A percentile compares a stretch with the other conserved stretches of the same genome.
phyloP scores from a whole-genome alignment of 2,329 filamentous ascomycete species.

The Epicoccum nigrum region DNA sequence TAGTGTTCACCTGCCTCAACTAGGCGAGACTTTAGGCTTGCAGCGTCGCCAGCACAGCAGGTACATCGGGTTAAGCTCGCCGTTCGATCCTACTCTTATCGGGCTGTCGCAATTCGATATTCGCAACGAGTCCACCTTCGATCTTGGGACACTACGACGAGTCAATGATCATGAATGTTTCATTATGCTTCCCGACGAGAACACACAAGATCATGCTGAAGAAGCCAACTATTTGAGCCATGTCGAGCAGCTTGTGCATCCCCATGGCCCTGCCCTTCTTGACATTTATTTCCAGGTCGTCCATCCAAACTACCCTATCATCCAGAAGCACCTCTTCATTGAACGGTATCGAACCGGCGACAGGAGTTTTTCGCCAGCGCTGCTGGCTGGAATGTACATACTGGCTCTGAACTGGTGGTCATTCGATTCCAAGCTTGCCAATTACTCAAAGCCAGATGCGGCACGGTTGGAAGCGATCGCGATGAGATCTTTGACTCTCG shows the following conservation, averaged over 20 bases:
- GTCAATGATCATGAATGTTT: conserved; percentile 81
- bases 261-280: conserved; percentile 77
- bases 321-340: conserved; percentile 80
- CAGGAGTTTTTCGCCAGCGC: conserved; percentile 74
- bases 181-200: conserved; percentile 76
- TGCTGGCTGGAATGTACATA: conserved; percentile 82
- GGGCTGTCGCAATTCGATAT: conserved; percentile 80
- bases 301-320: conserved; percentile 80
- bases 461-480: conserved; percentile 75
- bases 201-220: conserved; percentile 74
- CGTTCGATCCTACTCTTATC: conserved; percentile 83
- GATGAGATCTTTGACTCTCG: conserved; percentile 73
- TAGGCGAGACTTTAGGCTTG: conserved; percentile 67
- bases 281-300: conserved; percentile 82
- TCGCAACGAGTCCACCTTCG: conserved; percentile 78
- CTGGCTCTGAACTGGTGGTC: conserved; percentile 90
- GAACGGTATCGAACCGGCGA: conserved; percentile 77
- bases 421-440: conserved; percentile 69
- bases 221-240: conserved; percentile 70
- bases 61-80: conserved; percentile 82
- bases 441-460: conserved; percentile 72
- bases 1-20: conserved; percentile 42
- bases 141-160: conserved; percentile 68
- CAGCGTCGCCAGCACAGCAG: conserved; percentile 80
- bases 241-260: conserved; percentile 76